Conservation (phyloP, 352 stramenopile genomes). For the Pythium volutum region DNA sequence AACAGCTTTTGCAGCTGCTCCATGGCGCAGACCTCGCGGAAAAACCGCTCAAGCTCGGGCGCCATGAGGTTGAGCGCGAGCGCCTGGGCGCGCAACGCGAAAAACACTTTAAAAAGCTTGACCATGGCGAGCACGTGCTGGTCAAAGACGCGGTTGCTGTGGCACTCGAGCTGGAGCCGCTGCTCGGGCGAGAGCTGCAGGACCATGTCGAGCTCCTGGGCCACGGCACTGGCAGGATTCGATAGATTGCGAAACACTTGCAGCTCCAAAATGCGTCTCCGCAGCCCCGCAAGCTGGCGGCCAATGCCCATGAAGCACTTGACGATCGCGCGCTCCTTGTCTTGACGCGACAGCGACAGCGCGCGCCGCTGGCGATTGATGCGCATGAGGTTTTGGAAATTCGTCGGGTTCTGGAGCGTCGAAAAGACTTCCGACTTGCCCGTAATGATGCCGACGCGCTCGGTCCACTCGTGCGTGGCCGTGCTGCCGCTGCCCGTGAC, state of each 20-base stretch:
- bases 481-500: conserved; percentile 27
- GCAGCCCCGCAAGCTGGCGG: conserved; percentile 49
- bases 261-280: conserved; percentile 54
- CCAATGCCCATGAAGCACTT: conserved; percentile 67
- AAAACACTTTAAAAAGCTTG: conserved; percentile 81
- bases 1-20: conserved; percentile 73
- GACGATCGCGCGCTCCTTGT: conserved; percentile 47
- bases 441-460: conserved; percentile 65
- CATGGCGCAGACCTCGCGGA: conserved; percentile 61
- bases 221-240: conserved; percentile 31
- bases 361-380: conserved; percentile 68
- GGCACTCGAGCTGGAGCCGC: conserved; percentile 58
- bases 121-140: conserved; percentile 58
- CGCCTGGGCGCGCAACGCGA: conserved; percentile 62
- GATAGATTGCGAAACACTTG: conserved; percentile 57
- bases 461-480: conserved; percentile 53
- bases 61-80: conserved; percentile 62
- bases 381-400: conserved; percentile 67
- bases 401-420: conserved; percentile 66
- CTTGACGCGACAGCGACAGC: conserved; percentile 41
- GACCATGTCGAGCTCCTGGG: conserved; percentile 39
- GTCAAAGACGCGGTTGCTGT: conserved; percentile 59
- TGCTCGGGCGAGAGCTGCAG: conserved; percentile 57
- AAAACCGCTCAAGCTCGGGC: conserved; percentile 64
- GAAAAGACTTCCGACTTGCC: conserved; percentile 56